Conservation (phyloP, 1,139 yeast genomes). For the Hyphopichia wangnamkhiaoensis region DNA sequence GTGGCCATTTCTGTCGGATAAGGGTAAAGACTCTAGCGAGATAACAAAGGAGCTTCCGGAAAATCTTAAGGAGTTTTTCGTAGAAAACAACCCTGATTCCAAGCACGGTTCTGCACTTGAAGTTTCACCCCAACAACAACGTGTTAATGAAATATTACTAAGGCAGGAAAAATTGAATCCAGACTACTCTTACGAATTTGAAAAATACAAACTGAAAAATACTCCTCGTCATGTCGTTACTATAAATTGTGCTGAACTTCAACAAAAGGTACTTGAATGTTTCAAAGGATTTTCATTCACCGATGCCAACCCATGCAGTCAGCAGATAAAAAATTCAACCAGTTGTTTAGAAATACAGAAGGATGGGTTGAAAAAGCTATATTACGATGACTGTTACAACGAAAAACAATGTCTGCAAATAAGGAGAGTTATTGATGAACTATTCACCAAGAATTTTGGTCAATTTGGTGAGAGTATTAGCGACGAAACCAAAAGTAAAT, state of each 20-base stretch:
- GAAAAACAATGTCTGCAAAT: conserved; percentile 42
- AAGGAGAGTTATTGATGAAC: conserved; percentile 36
- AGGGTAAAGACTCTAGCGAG: conserved; percentile 18
- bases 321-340: conserved; percentile 27
- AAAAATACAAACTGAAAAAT: conserved; percentile 32
- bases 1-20: conserved; percentile 24
- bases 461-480: conserved; percentile 35
- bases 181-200: conserved; percentile 30
- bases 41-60: conserved; percentile 33
- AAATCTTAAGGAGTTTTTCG: conserved; percentile 30
- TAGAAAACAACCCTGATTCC: conserved; percentile 31
- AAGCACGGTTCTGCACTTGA: conserved; percentile 28
- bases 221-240: conserved; percentile 25
- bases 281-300: conserved; percentile 34
- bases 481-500: conserved; percentile 27
- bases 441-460: conserved; percentile 43
- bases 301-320: conserved; percentile 29
- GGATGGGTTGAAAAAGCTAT: conserved; percentile 34
- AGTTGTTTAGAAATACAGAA: conserved; percentile 37
- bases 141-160: conserved; percentile 29
- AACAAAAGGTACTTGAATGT: conserved; percentile 39
- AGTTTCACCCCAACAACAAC: conserved; percentile 26
- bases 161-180: conserved; percentile 13
- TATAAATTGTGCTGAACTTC: conserved; percentile 47
- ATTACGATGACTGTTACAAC: conserved; percentile 42